Conservation (phyloP, 441 rosid species). For the Cnidoscolus chayamansa region DNA sequence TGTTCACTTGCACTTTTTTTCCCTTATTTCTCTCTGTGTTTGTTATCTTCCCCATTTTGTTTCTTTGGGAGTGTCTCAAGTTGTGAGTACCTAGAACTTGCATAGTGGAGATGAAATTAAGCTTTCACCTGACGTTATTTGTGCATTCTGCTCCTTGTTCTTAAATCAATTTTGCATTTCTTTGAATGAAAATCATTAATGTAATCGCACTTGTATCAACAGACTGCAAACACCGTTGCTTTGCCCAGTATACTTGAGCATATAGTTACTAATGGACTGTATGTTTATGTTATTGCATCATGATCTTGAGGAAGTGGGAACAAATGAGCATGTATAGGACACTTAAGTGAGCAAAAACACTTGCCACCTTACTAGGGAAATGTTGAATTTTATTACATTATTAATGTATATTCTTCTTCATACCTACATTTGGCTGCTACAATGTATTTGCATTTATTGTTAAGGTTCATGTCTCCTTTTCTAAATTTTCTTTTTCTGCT, state of each 20-base stretch:
- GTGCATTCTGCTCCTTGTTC: background rate
- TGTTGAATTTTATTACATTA: background rate
- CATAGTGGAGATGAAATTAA: background rate
- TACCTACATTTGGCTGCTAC: background rate
- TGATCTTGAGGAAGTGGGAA: background rate
- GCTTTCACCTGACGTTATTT: background rate
- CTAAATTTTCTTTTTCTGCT: slow-evolving; percentile 12
- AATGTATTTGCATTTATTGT: background rate
- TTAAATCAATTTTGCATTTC: background rate
- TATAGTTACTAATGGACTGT: background rate
- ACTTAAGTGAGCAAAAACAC: background rate
- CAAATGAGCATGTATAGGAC: no score
- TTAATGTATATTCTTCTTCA: background rate
- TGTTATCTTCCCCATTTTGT: background rate
- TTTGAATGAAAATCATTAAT: background rate
- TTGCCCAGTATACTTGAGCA: background rate
- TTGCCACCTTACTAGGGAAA: background rate
- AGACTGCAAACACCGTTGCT: background rate
- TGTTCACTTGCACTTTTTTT: no score
- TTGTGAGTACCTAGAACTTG: background rate
- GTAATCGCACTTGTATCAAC: background rate
- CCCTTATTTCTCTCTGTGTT: background rate
- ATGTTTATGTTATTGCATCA: background rate
- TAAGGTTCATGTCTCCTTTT: background rate
- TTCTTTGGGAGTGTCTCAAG: background rate